Percentiles rank a stretch among this genome's conserved stretches.
These are phyloP conservation scores for Margaritispora aquatica DNA, from an alignment of 495 filamentous ascomycete species.

Conservation along the genomic window DNA sequence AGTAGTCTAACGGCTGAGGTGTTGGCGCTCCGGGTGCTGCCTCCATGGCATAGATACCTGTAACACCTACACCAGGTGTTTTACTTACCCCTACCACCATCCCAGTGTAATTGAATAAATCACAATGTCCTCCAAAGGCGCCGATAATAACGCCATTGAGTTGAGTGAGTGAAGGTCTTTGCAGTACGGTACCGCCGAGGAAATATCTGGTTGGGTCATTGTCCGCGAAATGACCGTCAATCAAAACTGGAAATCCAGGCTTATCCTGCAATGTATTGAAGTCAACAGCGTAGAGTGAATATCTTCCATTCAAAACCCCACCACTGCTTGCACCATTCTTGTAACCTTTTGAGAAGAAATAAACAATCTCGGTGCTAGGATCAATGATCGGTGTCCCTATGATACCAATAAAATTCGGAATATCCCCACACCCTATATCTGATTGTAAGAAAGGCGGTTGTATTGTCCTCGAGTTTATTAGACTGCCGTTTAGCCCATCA, in stretches of 20 bases:
- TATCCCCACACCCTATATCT: slow-evolving; percentile 38
- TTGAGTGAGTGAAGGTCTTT: slow-evolving; percentile 31
- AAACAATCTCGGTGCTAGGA: slow-evolving; percentile 35
- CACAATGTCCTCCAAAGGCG: slow-evolving; percentile 41
- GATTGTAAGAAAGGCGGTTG: slow-evolving; percentile 37
- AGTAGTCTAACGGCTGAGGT: slow-evolving; percentile 23
- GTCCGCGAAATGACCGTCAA: slow-evolving; percentile 34
- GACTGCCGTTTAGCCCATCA: slow-evolving; percentile 38
- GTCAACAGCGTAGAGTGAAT: slow-evolving; percentile 33
- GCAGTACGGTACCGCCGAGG: slow-evolving; percentile 35
- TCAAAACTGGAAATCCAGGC: slow-evolving; percentile 30
- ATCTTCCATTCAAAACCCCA: slow-evolving; percentile 27
- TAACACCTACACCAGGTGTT: slow-evolving; percentile 21
- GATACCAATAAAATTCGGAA: slow-evolving; percentile 37
- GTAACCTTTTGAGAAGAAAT: slow-evolving; percentile 37
- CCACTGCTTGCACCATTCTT: slow-evolving; percentile 23
- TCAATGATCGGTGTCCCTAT: slow-evolving; percentile 45
- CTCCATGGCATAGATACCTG: slow-evolving; percentile 29
- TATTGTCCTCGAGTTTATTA: slow-evolving; percentile 33
- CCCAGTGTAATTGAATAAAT: slow-evolving; percentile 41
- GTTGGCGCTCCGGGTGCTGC: slow-evolving; percentile 25
- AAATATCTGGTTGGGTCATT: slow-evolving; percentile 36
- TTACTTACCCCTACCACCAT: slow-evolving; percentile 31
- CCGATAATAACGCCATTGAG: slow-evolving; percentile 29
- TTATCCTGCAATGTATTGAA: slow-evolving; percentile 29